Evolutionary conservation across 257 asterid species (phyloP).

Genomic region (Nicotiana tomentosiformis): DNA sequence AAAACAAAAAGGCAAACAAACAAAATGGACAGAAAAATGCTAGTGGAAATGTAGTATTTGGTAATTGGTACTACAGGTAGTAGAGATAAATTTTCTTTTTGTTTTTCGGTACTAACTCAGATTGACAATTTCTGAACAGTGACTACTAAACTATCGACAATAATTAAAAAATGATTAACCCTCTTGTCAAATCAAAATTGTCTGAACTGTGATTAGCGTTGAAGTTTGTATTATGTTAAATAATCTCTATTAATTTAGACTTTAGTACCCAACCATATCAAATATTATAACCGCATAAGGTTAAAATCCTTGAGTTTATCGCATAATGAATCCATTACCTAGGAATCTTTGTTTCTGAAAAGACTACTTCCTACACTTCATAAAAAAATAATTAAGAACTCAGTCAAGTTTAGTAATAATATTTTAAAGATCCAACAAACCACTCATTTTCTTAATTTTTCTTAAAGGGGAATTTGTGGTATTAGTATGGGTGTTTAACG

Average conservation of each 20-base stretch:
- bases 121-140: not conserved
- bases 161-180: not conserved
- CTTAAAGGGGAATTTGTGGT: not conserved
- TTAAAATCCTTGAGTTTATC: not conserved
- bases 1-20: not conserved
- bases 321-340: not conserved
- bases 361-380: not conserved
- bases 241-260: not conserved
- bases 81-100: not conserved
- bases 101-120: not conserved
- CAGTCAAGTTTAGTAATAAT: not conserved
- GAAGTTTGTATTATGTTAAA: not conserved
- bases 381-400: not conserved
- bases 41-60: not conserved
- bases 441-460: not conserved
- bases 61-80: not conserved
- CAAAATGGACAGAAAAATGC: not conserved
- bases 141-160: not conserved
- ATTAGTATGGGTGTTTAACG: too few relatives aligned
- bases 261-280: not conserved
- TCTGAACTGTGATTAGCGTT: not conserved
- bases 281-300: not conserved
- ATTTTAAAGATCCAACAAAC: slow-evolving; percentile 2
- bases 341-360: not conserved
- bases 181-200: not conserved